Base-by-base conservation (phyloP, 1,284 basidiomycete species). In the Veloporphyrellus conicus region DNA sequence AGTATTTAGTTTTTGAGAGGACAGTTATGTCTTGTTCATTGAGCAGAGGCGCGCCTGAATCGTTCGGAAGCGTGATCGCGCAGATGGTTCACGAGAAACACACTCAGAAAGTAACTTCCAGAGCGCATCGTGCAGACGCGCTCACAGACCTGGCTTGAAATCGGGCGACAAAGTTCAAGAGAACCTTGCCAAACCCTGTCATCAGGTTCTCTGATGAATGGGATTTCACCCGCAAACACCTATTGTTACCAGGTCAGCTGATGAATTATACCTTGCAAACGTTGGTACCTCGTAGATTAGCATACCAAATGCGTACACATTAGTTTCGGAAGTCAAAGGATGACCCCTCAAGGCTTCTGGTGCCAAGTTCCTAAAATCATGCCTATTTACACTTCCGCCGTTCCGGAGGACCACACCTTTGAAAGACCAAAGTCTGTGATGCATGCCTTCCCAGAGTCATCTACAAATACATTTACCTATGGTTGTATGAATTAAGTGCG, bases 381-480 rank as follows among this genome's bases (percentile, higher is more conserved):
- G 23, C 23, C 23, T 4, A 5, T 25, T 4, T 25, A 4, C 23
- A 8, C 23, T 25, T 25, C 23, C 8, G 23, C 23, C 23, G 8
- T 25, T 25, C 23, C 23, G 5, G 23, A 25, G 8, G 23, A 25
- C 8, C 8, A 8, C 4, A 25, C 23, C 23, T 25, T 25, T 8
- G 23, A 25, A 25, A 47, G 18, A 10, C 47, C 43, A 27, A 49
- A 49, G 16, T 49, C 43, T 7, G 43, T 46, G 15, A 49, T 49
- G 18, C 47, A 47, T 25, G 47, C 47, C 8, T 49, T 46, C 33
- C 47, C 43, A 10, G 47, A 16, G 41, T 49, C 43, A 31, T 49
- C 47, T n/a, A 49, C 43, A 6, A 49, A 22, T 1, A 49, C 33
- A 18, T 47, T 49, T 14, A 46, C 42, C 43, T 49, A 16, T 19